phyloP scores from a whole-genome alignment of 2,329 filamentous ascomycete species.

The Verticillium dahliae region DNA sequence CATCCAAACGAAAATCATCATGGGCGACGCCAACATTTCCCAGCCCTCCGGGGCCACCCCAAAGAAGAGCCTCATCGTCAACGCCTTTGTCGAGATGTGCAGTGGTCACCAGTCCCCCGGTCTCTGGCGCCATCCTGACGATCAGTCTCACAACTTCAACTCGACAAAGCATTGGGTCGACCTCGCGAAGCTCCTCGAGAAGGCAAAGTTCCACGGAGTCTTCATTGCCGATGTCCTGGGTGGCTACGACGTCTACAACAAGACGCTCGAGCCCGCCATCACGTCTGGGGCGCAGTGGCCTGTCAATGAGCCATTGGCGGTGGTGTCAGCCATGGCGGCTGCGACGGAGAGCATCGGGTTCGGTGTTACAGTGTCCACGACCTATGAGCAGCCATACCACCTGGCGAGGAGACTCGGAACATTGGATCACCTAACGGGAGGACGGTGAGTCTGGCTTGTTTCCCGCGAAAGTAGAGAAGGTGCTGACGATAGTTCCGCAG shows the following conservation, averaged over 20 bases:
- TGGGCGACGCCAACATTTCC: neutral
- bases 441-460: conserved; percentile 33
- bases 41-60: neutral
- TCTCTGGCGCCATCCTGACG: conserved; percentile 55
- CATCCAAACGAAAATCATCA: neutral
- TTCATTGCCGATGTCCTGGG: conserved; percentile 62
- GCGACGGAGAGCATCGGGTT: conserved; percentile 63
- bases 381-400: conserved; percentile 66
- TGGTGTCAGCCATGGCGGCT: conserved; percentile 64
- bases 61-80: conserved; percentile 34
- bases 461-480: too few species aligned
- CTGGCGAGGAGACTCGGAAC: conserved; percentile 60
- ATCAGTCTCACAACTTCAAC: conserved; percentile 56
- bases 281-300: conserved; percentile 63
- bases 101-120: conserved; percentile 40
- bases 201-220: conserved; percentile 58
- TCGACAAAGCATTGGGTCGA: conserved; percentile 54
- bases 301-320: conserved; percentile 60
- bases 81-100: conserved; percentile 35
- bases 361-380: conserved; percentile 63
- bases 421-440: conserved; percentile 60
- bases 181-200: conserved; percentile 52
- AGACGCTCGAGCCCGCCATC: conserved; percentile 51
- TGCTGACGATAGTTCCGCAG: conserved; percentile 18
- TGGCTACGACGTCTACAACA: conserved; percentile 66